Percentiles rank a stretch among this genome's conserved stretches.
These are phyloP conservation scores for Pseudocohnilembus persalinus DNA, from an alignment of 169 alveolate genomes.

Conservation along the genomic window DNA sequence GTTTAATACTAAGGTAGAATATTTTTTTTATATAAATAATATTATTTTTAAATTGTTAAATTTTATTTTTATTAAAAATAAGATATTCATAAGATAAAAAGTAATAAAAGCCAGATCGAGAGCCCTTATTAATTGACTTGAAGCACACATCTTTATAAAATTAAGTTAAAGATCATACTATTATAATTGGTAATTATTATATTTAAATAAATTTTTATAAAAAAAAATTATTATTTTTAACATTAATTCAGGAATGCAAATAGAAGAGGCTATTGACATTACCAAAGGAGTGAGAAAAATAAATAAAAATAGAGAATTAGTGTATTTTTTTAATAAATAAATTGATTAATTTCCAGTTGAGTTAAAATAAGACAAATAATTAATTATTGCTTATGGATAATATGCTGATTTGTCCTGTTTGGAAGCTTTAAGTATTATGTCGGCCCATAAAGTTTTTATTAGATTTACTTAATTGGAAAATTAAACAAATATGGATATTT, in stretches of 20 bases:
- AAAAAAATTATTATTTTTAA: too few relatives aligned
- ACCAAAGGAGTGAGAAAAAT: neutral
- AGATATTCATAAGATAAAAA: neutral
- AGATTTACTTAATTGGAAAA: neutral
- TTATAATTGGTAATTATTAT: neutral
- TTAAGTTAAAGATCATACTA: neutral
- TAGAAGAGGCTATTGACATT: neutral
- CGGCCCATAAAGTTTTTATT: neutral
- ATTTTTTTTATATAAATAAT: too few relatives aligned
- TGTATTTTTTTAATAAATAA: too few relatives aligned
- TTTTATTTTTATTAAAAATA: too few relatives aligned
- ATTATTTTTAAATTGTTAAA: too few relatives aligned
- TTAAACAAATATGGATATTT: neutral
- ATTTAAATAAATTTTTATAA: too few relatives aligned
- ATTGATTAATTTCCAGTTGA: neutral
- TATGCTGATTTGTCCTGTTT: too few relatives aligned
- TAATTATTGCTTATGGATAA: neutral
- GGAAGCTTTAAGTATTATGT: neutral
- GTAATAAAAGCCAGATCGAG: neutral
- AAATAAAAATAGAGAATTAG: neutral
- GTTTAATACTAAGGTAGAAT: neutral
- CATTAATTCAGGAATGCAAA: neutral
- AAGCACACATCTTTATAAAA: neutral
- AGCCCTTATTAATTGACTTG: neutral
- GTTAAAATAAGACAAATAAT: neutral